Evolutionary conservation across 2,329 filamentous ascomycete species (phyloP).

Genomic region (Alternaria postmessia): DNA sequence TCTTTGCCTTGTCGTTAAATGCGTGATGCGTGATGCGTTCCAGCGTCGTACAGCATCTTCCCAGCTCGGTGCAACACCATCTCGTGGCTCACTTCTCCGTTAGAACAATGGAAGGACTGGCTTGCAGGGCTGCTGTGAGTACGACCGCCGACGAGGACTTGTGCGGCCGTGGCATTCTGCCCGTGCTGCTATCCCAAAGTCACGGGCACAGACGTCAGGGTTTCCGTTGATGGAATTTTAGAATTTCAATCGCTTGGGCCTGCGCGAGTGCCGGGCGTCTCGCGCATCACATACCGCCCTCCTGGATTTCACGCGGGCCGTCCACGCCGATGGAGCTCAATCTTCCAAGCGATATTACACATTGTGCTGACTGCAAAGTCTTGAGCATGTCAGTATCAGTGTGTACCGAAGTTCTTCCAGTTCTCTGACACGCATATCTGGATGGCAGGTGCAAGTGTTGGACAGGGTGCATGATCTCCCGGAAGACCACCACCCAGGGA

Average conservation of each 20-base stretch:
- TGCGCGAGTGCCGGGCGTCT: constrained; percentile 34
- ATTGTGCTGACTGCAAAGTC: not conserved
- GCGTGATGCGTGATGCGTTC: not conserved
- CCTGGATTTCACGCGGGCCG: constrained; percentile 30
- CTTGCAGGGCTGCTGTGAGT: constrained; percentile 5
- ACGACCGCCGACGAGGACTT: not conserved
- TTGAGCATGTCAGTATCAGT: not conserved
- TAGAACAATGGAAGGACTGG: constrained; percentile 9
- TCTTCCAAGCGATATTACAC: not conserved
- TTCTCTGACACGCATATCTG: not conserved
- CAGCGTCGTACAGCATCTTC: constrained; percentile 2
- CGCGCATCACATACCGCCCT: constrained; percentile 34
- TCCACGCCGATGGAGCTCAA: not conserved
- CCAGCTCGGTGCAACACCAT: constrained; percentile 11
- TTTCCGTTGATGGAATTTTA: constrained; percentile 38
- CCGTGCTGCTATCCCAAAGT: constrained; percentile 10
- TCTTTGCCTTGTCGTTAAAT: constrained; percentile 9
- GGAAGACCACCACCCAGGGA: constrained; percentile 30
- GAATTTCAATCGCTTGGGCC: constrained; percentile 33
- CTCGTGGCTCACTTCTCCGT: constrained; percentile 27
- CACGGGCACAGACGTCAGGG: constrained; percentile 31
- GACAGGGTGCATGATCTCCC: constrained; percentile 48
- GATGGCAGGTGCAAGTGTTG: constrained; percentile 17
- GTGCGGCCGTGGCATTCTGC: not conserved
- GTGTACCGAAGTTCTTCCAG: not conserved